Conservation (phyloP, 2,329 filamentous ascomycete species). For the Colletotrichum sp. region DNA sequence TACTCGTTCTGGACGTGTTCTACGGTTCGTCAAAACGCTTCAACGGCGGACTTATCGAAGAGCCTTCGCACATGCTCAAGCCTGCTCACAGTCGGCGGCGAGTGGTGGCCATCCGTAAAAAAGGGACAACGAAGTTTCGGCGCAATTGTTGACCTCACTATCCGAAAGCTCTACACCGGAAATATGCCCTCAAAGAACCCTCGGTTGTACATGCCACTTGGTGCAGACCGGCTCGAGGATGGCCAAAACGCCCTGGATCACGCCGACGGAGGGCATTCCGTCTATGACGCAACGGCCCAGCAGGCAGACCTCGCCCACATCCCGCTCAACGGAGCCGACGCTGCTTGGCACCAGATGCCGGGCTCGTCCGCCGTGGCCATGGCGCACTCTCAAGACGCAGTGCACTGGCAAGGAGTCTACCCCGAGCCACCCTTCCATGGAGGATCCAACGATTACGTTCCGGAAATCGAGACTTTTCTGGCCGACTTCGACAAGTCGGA, state of each 20-base stretch:
- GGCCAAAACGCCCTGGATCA: neutral
- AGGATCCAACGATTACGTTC: neutral
- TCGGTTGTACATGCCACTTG: neutral
- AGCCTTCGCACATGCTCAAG: conserved; percentile 37
- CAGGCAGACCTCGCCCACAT: neutral
- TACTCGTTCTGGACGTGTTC: conserved; percentile 41
- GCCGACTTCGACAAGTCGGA: conserved; percentile 20
- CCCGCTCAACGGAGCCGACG: neutral
- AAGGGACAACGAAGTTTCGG: conserved; percentile 35
- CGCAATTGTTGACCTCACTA: conserved; percentile 30
- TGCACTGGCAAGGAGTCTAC: conserved; percentile 9
- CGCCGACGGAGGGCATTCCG: neutral
- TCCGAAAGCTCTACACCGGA: conserved; percentile 21
- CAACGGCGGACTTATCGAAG: conserved; percentile 15
- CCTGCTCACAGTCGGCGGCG: conserved; percentile 40
- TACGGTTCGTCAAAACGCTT: conserved; percentile 27
- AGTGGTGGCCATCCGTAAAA: conserved; percentile 44
- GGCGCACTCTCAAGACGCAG: neutral
- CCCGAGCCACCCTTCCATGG: neutral
- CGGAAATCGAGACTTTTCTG: conserved; percentile 17
- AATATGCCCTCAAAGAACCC: conserved; percentile 16
- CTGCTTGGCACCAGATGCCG: neutral
- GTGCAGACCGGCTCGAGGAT: neutral
- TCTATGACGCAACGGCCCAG: neutral
- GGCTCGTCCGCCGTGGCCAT: neutral